A percentile compares a stretch with the other conserved stretches of the same genome.
These are phyloP conservation scores for Tolypocladium sp. DNA, from an alignment of 2,329 filamentous ascomycete genomes.

Conservation along the genomic window DNA sequence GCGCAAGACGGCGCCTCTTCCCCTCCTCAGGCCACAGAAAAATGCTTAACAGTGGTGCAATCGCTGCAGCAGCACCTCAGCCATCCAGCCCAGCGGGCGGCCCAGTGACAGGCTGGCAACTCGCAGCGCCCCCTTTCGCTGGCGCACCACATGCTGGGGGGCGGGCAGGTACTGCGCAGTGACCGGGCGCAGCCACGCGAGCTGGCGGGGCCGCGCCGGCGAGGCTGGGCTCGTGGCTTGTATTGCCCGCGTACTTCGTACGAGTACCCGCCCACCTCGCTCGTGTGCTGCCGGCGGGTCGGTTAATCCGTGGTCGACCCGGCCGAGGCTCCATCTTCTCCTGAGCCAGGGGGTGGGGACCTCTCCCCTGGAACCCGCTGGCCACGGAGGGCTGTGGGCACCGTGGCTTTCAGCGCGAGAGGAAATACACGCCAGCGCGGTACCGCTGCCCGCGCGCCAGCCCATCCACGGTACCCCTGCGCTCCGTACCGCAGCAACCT, in stretches of 20 bases:
- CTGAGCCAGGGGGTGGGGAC: slow-evolving; percentile 1
- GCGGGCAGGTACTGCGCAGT: not conserved
- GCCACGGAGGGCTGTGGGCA: not conserved
- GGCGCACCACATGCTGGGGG: not conserved
- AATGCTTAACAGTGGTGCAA: not conserved
- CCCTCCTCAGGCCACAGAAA: not conserved
- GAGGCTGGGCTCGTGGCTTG: not conserved
- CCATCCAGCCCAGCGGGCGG: not conserved
- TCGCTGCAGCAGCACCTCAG: not conserved
- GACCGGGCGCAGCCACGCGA: not conserved
- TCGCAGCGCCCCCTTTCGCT: not conserved
- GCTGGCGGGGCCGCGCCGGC: not conserved
- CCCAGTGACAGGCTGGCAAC: not conserved
- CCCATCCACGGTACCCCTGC: not conserved
- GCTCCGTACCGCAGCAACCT: not conserved
- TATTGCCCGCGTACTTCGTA: not conserved
- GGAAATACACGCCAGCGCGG: not conserved
- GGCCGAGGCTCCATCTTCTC: not conserved
- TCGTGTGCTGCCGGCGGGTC: not conserved
- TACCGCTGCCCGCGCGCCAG: not conserved
- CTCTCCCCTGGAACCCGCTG: not conserved
- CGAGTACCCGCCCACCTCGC: not conserved
- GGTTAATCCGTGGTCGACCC: not conserved
- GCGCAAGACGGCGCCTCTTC: not conserved
- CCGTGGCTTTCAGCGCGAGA: not conserved